Conservation (phyloP, 2,329 filamentous ascomycete species). For the Colletotrichum truncatum region DNA sequence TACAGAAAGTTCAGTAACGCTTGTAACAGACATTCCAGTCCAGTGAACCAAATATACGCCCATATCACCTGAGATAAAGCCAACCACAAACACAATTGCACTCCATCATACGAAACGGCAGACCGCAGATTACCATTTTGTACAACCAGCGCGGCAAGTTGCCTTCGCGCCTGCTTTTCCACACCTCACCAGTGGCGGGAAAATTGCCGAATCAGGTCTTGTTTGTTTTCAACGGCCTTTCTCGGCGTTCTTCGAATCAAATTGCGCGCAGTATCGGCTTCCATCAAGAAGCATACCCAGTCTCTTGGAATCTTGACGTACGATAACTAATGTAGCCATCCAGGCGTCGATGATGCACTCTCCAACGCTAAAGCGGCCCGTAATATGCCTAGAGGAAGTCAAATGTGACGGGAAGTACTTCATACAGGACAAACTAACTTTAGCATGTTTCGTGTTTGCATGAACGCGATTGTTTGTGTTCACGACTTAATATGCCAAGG, state of each 20-base stretch:
- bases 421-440: too few relatives aligned
- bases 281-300: conserved; percentile 27
- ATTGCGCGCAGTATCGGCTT: neutral
- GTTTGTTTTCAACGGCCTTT: neutral
- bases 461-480: too few relatives aligned
- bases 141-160: conserved; percentile 12
- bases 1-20: too few relatives aligned
- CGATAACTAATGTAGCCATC: conserved; percentile 23
- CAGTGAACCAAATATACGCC: neutral
- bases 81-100: neutral
- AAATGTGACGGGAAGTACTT: neutral
- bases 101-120: neutral
- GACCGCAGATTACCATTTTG: conserved; percentile 2
- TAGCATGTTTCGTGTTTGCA: too few relatives aligned
- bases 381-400: neutral
- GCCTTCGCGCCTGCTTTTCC: neutral
- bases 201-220: neutral
- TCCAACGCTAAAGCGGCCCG: neutral
- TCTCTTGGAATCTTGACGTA: conserved; percentile 14
- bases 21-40: neutral
- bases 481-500: too few relatives aligned
- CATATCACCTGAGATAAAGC: neutral
- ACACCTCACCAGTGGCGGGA: neutral
- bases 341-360: conserved; percentile 13
- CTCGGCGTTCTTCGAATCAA: conserved; percentile 1